These are phyloP conservation scores for Azolla pinnata DNA, from an alignment of 75 land plant species.

Conservation along the genomic window DNA sequence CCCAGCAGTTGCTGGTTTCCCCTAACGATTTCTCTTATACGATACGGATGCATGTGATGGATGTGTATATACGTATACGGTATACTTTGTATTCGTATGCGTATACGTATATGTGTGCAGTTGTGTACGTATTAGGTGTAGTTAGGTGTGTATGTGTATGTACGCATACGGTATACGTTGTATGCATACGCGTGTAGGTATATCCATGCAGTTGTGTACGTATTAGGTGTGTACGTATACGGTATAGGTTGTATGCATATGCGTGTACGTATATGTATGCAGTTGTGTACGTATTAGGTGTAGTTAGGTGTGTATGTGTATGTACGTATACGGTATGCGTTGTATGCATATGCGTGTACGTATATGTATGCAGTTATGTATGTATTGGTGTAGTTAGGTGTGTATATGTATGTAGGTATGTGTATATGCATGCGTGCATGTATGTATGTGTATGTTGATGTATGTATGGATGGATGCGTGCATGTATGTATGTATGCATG, in stretches of 20 bases:
- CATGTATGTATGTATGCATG: slow-evolving; percentile 1
- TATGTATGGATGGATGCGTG: not conserved
- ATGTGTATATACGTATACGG: not conserved
- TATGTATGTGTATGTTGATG: not conserved
- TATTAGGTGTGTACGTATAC: not conserved
- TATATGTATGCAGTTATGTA: not conserved
- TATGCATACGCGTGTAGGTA: not conserved
- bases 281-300: not conserved
- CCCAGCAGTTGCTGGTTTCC: too few relatives aligned
- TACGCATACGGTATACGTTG: not conserved
- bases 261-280: not conserved
- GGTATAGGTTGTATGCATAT: not conserved
- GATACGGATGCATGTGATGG: not conserved
- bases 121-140: not conserved
- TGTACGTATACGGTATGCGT: not conserved
- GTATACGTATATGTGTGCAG: not conserved
- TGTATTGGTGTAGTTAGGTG: too few relatives aligned
- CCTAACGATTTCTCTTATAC: too few relatives aligned
- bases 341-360: not conserved
- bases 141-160: not conserved
- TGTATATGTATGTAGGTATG: not conserved
- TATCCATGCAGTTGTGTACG: too few relatives aligned
- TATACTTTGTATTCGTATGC: not conserved
- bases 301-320: not conserved
- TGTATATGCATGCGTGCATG: not conserved